These are phyloP conservation scores for Monosporascus cannonballus DNA, from an alignment of 2,329 filamentous ascomycete species.

Conservation along the genomic window DNA sequence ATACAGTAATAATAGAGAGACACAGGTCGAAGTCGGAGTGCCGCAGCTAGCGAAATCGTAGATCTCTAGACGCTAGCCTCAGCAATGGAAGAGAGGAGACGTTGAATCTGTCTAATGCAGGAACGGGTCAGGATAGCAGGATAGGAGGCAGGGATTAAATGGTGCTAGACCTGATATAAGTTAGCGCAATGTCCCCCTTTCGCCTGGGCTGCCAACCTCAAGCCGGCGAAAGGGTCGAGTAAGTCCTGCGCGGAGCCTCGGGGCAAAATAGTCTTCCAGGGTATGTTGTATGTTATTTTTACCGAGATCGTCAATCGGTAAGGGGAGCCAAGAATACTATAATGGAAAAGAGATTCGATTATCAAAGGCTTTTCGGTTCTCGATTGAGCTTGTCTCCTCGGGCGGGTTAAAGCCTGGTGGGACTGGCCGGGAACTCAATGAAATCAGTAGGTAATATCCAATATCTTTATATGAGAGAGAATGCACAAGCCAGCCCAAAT, in stretches of 20 bases:
- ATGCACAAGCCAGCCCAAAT: too few species aligned
- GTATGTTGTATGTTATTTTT: constrained; percentile 7
- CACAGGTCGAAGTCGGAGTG: too few species aligned
- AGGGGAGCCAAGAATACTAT: not conserved
- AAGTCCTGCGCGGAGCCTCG: too few species aligned
- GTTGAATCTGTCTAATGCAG: constrained; percentile 12
- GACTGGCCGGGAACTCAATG: too few species aligned
- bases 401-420: too few species aligned
- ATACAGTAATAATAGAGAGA: too few species aligned
- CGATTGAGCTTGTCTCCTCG: too few species aligned
- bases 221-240: not conserved
- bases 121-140: constrained; percentile 7
- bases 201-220: not conserved
- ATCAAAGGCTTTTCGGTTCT: not conserved
- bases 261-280: not conserved
- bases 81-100: too few species aligned
- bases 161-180: constrained; percentile 6
- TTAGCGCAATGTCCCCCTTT: constrained; percentile 9
- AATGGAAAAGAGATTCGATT: not conserved
- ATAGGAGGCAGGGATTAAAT: constrained; percentile 7
- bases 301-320: not conserved
- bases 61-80: too few species aligned
- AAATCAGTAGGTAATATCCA: too few species aligned
- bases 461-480: too few species aligned
- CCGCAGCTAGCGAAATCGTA: too few species aligned